A percentile compares a stretch with the other conserved stretches of the same genome.
These are phyloP conservation scores for Cyclotella cryptica DNA, from an alignment of 108 stramenopile genomes.

Conservation along the genomic window DNA sequence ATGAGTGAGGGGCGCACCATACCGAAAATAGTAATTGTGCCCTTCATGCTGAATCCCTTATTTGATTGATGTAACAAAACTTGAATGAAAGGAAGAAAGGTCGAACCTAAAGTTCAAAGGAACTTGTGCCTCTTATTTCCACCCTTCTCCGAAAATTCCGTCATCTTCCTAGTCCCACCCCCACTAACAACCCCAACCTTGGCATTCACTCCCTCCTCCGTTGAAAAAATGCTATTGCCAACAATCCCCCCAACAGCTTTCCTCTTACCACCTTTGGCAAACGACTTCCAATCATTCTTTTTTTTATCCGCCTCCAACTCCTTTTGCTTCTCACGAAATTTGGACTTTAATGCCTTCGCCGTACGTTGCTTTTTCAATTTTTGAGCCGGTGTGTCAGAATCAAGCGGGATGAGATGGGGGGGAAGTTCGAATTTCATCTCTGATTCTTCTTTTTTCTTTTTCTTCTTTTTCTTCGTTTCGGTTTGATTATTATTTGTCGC, in stretches of 20 bases:
- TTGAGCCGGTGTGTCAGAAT: constrained; percentile 76
- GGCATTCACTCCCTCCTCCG: constrained; percentile 71
- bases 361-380: constrained; percentile 71
- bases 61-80: background rate
- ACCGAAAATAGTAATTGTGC: background rate
- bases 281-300: constrained; percentile 84
- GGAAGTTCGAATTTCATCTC: constrained; percentile 72
- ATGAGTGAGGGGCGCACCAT: too few species aligned
- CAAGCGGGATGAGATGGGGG: constrained; percentile 68
- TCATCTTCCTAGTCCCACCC: constrained; percentile 62
- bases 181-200: constrained; percentile 80
- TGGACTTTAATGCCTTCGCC: constrained; percentile 79
- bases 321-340: constrained; percentile 70
- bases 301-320: constrained; percentile 72
- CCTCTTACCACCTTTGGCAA: constrained; percentile 59
- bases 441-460: constrained; percentile 60
- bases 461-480: constrained; percentile 39
- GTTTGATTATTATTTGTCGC: constrained; percentile 18
- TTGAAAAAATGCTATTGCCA: constrained; percentile 75
- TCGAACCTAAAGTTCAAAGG: constrained; percentile 11
- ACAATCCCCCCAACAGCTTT: constrained; percentile 17
- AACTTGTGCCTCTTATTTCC: constrained; percentile 75
- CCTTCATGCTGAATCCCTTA: background rate
- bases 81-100: background rate
- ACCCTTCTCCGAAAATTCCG: constrained; percentile 52